Evolutionary conservation across 2,329 filamentous ascomycete species (phyloP), one percentile per base, ranked within the genome.

Genomic region (Fusarium hainanense): DNA sequence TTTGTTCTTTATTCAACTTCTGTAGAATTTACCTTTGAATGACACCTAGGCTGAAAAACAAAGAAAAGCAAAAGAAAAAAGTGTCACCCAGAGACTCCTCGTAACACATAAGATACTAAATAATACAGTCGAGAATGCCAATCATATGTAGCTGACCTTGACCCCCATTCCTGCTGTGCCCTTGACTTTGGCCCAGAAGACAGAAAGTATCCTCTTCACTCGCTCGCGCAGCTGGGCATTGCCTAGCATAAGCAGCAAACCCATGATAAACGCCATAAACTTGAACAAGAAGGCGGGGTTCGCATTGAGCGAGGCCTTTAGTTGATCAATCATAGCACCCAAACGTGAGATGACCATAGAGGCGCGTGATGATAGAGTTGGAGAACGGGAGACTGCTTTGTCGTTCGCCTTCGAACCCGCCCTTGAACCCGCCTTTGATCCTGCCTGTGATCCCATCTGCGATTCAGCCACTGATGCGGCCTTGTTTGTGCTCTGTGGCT

Each of bases 141-240:
- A 58, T 75, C 81, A 98, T 64, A 99, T 97, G 82, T 98, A 98
- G 78, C 92, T 97, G 76, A 98, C 94, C 83, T 98, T 98, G 69
- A 97, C 92, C 4, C 95, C 96, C 95, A 98, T 98, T 3, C 94
- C 94, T 7, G 95, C 90, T 1, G 96, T 98, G 47, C 89, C 87
- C 77, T 88, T 89, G 42, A 97, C 83, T 82, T 97, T 98, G 57
- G 88, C 87, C 93, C 93, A 97, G 12, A 89, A 89, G 28, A 86
- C 84, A 41, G 87, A 87, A 44, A 97, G 77, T 40, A 94, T 83
- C 58, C 90, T 86, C 77, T 89, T 86, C 37, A 98, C 79, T 69
- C 92, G 87, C 71, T 97, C 90, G 42, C 94, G 88, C 16, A 97
- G 83, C 76, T 92, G 91, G 74, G 88, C 87, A 74, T 92, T 87